A percentile compares a stretch with the other conserved stretches of the same genome.
Evolutionary conservation across 495 filamentous ascomycete species (phyloP).

Genomic region (Lindgomyces ingoldianus): DNA sequence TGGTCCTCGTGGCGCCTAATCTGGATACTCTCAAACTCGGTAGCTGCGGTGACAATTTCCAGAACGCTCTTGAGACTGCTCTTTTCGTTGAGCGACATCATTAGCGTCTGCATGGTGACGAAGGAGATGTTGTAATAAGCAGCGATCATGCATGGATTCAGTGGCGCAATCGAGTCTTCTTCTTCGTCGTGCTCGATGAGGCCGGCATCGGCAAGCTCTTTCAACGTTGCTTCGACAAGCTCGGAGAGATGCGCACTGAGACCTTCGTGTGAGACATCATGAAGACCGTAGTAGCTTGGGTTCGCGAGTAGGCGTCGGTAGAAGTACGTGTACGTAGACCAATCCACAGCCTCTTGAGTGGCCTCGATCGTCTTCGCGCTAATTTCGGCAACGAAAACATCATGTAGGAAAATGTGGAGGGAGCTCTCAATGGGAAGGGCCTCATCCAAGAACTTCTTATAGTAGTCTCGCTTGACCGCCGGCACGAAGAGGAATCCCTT

Average conservation of each 20-base stretch:
- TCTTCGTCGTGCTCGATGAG: conserved; percentile 97
- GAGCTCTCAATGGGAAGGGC: conserved; percentile 95
- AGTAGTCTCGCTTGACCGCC: conserved; percentile 91
- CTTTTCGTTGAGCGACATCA: conserved; percentile 84
- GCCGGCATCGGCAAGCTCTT: conserved; percentile 88
- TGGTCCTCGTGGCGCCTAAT: conserved; percentile 91
- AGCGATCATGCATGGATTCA: conserved; percentile 96
- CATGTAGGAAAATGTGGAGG: conserved; percentile 84
- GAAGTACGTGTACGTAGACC: conserved; percentile 98
- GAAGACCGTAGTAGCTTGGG: conserved; percentile 91
- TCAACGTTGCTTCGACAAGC: conserved; percentile 88
- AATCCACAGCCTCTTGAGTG: conserved; percentile 96
- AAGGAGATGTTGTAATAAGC: conserved; percentile 99
- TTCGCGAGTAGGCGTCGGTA: conserved; percentile 96
- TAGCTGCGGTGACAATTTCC: conserved; percentile 95
- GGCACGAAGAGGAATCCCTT: conserved; percentile 94
- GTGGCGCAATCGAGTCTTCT: conserved; percentile 83
- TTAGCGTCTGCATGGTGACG: conserved; percentile 98
- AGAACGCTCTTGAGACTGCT: conserved; percentile 95
- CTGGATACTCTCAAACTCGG: conserved; percentile 93
- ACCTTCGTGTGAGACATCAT: conserved; percentile 87
- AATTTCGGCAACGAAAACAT: conserved; percentile 95
- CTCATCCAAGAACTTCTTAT: conserved; percentile 98
- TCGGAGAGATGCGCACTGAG: conserved; percentile 94
- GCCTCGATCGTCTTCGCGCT: conserved; percentile 91